Base-by-base conservation (phyloP, 495 filamentous ascomycete genomes). In the Chaetomidium leptoderma region DNA sequence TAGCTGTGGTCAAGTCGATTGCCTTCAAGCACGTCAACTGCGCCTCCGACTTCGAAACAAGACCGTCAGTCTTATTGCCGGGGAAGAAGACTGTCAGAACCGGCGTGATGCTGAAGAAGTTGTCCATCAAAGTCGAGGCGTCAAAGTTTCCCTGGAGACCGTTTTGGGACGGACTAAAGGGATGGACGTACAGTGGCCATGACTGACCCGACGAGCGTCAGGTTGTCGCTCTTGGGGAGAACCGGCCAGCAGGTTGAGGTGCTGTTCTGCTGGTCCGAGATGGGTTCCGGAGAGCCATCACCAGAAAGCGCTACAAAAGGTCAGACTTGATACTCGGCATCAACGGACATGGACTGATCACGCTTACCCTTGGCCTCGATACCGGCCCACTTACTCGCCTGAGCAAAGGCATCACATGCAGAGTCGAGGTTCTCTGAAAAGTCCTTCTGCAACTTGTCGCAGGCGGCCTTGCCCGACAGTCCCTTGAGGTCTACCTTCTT, bases 21-120 rank as follows among this genome's bases (percentile, higher is more conserved):
- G 37, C 16, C 36, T 58, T 58, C 4, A 58, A 2, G 36, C 55
- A 58, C 9, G 55, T 51, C 37, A 58, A n/a, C 10, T 58, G 55
- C 26, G 46, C 55, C 24, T 49, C 55, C 0, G 44, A 4, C 43
- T 37, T 3, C 1, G 39, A 19, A 6, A 55, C 40, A 8, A 44
- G 14, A 35, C 19, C 50, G 23, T 42, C 7, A 14, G 14, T 43
- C 19, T 16, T 24, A 13, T 48, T n/a, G 42, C 32, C 30, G 11
- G 32, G 33, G n/a, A 50, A 49, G 21, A 49, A 42, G n/a, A 57
- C 55, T 0, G 55, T 57, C 30, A 57, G 24, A 24, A 57, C 33
- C 0, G 55, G 55, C 4, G 55, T 58, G 26, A 58, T 43, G 35
- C 46, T 30, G 35, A 58, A 50, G 36, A 58, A 51, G 13, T 51